Evolutionary conservation across 2,329 filamentous ascomycete species (phyloP), one percentile per base, ranked within the genome.

Genomic region (Colletotrichum aenigma): DNA sequence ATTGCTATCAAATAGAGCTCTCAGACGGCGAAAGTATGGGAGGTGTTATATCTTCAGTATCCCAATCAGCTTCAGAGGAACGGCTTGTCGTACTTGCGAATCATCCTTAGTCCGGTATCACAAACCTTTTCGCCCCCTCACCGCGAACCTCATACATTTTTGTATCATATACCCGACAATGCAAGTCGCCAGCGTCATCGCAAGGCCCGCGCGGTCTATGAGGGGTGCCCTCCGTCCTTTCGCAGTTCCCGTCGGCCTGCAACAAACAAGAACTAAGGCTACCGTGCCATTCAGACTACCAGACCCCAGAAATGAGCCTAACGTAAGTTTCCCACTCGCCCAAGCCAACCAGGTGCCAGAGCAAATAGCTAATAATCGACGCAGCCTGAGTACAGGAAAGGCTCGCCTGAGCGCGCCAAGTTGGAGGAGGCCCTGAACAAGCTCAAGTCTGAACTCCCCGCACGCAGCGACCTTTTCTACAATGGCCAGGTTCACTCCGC

Each of bases 201-300:
- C 66, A 26, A 70, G 66, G 4, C 38, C 71, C 18, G 71, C 26
- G 21, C 30, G 58, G 13, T 43, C 66, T 10, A 10, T 64, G 30
- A 70, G 38, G 28, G 24, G 28, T 9, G 60, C 15, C 28, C 16
- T 74, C 15, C 66, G 38, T 55, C 58, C 66, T 71, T 74, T 78
- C 72, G 75, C 80, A 30, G 78, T 15, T 66, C 71, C 70, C 56
- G 72, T 24, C 36, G 75, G 12, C 58, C 70, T 75, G 13, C 28
- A 78, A 6, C 81, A 81, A 74, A 78, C 34, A 61, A 77, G 82
- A 43, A 74, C 75, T 48, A 80, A 81, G 30, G 76, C 80, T 0
- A 83, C 80, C 9, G 71, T 79, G 3, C 83, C 83, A 6, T 84
- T 84, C 76, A 79, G 79, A 21, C 69, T 84, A 8, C 83, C 83